Conservation (phyloP, 352 stramenopile genomes). For the Nothophytophthora sp. region DNA sequence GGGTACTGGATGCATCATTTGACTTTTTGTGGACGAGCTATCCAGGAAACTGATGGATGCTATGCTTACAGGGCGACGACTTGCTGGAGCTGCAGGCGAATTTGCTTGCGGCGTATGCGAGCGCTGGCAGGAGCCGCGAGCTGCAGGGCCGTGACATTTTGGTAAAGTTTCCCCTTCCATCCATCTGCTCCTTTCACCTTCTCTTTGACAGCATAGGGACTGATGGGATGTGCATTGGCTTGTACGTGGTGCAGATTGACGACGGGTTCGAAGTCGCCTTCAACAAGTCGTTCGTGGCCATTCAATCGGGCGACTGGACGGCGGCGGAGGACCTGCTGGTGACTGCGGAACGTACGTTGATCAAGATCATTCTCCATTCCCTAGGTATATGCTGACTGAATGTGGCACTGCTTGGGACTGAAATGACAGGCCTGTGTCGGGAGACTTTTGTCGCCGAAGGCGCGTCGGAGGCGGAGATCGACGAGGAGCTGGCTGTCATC, state of each 20-base stretch:
- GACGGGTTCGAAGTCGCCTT: slow-evolving; percentile 83
- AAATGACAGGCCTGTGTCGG: slow-evolving; percentile 58
- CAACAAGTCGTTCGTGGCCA: slow-evolving; percentile 85
- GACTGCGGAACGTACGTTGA: slow-evolving; percentile 73
- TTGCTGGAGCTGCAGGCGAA: slow-evolving; percentile 81
- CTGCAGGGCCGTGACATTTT: slow-evolving; percentile 50
- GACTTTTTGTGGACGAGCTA: too few species aligned
- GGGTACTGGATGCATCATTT: too few species aligned
- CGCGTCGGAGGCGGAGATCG: slow-evolving; percentile 54
- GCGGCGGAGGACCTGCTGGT: slow-evolving; percentile 44
- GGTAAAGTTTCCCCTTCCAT: slow-evolving; percentile 36
- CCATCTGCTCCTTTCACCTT: too few species aligned
- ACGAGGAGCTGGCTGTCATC: slow-evolving; percentile 74
- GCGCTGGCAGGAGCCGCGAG: slow-evolving; percentile 53
- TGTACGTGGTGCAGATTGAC: slow-evolving; percentile 48
- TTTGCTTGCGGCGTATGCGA: slow-evolving; percentile 71
- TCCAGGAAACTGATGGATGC: too few species aligned
- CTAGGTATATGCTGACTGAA: not conserved
- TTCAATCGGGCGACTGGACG: slow-evolving; percentile 61
- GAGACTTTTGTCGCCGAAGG: slow-evolving; percentile 60
- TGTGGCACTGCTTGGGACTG: not conserved
- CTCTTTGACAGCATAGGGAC: too few species aligned
- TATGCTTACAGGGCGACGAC: slow-evolving; percentile 56
- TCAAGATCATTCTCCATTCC: too few species aligned
- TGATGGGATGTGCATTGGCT: not conserved